Base-by-base conservation (phyloP, 2,329 filamentous ascomycete genomes). In the Epichloe gansuensis region DNA sequence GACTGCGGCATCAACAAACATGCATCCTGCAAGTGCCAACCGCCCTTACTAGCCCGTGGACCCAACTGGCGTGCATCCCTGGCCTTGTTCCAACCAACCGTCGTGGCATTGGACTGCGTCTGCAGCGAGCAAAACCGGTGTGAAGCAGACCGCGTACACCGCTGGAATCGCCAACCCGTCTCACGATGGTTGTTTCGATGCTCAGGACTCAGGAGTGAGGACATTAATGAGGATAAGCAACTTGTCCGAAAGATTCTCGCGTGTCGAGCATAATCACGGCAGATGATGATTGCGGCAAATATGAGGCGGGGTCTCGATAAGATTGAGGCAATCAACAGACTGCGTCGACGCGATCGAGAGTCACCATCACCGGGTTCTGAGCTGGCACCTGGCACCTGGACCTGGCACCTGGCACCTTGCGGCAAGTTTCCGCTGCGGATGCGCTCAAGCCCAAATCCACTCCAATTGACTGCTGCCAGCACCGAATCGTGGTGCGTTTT, bases 31-130 rank as follows among this genome's bases (percentile, higher is more conserved):
- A 60, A 64, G 61, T 62, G 58, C 55, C 59, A 57, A 57, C 59
- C 43, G 1, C 21, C 41, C 23, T 46, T 39, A 3, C 45, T 35
- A 38, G 31, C 50, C 36, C 35, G 42, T 42, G 21, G 21, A 17
- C 23, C 56, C 59, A 51, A 53, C 59, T 54, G 55, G 54, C 58
- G 57, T 60, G 59, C 60, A 57, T 47, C 39, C 58, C 59, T 60
- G 53, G 56, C 60, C 56, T 53, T 58, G 60, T 58, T 59, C 60
- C 21, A 34, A 31, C 34, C 64, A 64, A 65, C 64, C 62, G 60
- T 70, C 67, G 66, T 70, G 67, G 67, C 67, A 69, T 54, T 47
- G 57, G 40, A 25, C 21, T 42, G 40, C 41, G 31, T 43, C 41
- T 23, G 21, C 17, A 17, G 41, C n/a, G 17, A 13, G 8, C 21